Conservation (phyloP, 1,139 yeast species). For the Tardiomyces digboiensis region DNA sequence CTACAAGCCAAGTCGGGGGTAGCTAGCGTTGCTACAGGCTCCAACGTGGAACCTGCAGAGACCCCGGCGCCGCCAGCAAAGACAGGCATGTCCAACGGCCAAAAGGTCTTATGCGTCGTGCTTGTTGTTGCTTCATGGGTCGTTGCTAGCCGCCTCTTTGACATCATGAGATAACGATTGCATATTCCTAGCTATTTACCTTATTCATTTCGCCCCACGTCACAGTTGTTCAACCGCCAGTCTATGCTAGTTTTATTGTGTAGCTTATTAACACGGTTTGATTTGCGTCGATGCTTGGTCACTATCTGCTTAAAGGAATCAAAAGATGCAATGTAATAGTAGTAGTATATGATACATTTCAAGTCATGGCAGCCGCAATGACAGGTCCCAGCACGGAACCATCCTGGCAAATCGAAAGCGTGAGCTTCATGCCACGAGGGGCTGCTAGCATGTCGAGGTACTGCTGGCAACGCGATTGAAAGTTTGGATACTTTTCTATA, state of each 20-base stretch:
- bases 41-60: no score
- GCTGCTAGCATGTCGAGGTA: constrained; percentile 17
- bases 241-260: no score
- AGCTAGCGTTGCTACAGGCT: no score
- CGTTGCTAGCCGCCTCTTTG: background rate
- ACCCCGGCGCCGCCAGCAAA: background rate
- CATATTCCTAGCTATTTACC: background rate
- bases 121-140: background rate
- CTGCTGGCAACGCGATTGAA: constrained; percentile 39
- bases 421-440: constrained; percentile 12
- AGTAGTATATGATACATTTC: no score
- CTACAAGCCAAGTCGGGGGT: no score
- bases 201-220: no score
- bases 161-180: background rate
- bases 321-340: no score
- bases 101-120: background rate
- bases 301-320: no score
- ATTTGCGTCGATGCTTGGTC: no score
- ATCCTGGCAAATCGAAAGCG: constrained; percentile 15
- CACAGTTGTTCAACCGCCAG: no score
- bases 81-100: background rate
- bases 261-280: no score
- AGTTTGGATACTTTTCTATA: constrained; percentile 80
- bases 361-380: constrained; percentile 24
- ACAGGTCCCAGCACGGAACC: constrained; percentile 25